These are phyloP conservation scores for Ananas comosus DNA, from an alignment of 176 grass and related monocot genomes.

Conservation along the genomic window DNA sequence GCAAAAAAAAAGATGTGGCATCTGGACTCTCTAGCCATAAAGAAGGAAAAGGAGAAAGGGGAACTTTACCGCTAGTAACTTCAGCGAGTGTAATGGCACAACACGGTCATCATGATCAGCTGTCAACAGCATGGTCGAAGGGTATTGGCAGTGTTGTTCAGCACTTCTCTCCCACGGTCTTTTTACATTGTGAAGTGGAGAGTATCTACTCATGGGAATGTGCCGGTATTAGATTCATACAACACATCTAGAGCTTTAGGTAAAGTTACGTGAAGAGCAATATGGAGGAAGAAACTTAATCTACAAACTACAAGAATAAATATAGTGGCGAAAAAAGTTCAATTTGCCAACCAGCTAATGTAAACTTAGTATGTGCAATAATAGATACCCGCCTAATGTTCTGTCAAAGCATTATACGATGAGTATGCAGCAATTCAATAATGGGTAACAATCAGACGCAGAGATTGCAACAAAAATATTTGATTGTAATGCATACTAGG, in stretches of 20 bases:
- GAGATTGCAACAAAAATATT: neutral
- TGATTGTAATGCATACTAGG: neutral
- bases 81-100: constrained; percentile 87
- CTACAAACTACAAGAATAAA: neutral
- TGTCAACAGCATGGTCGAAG: constrained; percentile 77
- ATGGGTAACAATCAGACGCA: no score
- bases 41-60: constrained; percentile 10
- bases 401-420: no score
- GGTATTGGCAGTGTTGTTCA: constrained; percentile 40
- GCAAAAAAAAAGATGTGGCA: neutral
- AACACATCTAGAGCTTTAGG: constrained; percentile 12
- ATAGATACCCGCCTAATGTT: no score
- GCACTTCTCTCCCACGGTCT: constrained; percentile 63
- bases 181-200: constrained; percentile 77
- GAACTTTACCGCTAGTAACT: constrained; percentile 78
- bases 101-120: constrained; percentile 93
- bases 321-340: neutral
- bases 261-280: constrained; percentile 3
- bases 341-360: no score
- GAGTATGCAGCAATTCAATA: no score
- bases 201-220: constrained; percentile 47
- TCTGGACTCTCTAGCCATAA: neutral
- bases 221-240: neutral
- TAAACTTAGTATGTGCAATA: no score
- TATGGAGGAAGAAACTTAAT: neutral